Evolutionary conservation across 345 rosid species (phyloP), one percentile per base, ranked within the genome.

Genomic region (Pugionium cornutum): DNA sequence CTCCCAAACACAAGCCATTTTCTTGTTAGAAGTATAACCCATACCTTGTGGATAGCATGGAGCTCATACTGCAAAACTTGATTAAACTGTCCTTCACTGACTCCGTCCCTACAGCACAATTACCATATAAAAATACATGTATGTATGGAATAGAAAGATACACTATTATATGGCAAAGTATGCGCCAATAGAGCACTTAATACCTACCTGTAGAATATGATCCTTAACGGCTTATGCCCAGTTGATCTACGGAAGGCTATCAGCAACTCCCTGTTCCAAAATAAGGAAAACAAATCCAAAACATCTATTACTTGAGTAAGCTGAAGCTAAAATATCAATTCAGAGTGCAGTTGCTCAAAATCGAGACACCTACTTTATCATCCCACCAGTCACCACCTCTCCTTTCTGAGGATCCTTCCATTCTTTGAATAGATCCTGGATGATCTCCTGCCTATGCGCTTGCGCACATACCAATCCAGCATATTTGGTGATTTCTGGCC

Each of bases 401-500:
- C 97, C 99, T 75, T 91, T 80, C 9, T 78, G 89, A 68, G 99
- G 94, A 79, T 95, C 99, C 76, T 89, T 91, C 96, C 95, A 95
- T 39, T 90, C 84, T 72, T 94, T 94, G 72, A 53, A 95, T 53
- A 95, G 66, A 79, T 95, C 99, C 70, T 95, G 99, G 48, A 95
- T 95, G 55, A 95, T 96, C 83, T 95, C 99, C 70, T 95, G 99
- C 5, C 99, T 82, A 72, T 95, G 99, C 37, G 99, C 96, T 78
- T 95, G 99, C 57, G 99, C 99, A 69, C 95, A 91, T 39, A 95
- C 99, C 73, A 95, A 70, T 2, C 99, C 99, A 45, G 97, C 91
- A 79, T 95, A 95, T 48, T 95, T 95, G 1, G 99, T 95, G n/a
- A 95, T 59, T 79, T 91, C 99, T 0, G 99, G 99, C 99, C 99